These are phyloP conservation scores for Ministeria vibrans DNA, from an alignment of 78 protist species.

Conservation along the genomic window DNA sequence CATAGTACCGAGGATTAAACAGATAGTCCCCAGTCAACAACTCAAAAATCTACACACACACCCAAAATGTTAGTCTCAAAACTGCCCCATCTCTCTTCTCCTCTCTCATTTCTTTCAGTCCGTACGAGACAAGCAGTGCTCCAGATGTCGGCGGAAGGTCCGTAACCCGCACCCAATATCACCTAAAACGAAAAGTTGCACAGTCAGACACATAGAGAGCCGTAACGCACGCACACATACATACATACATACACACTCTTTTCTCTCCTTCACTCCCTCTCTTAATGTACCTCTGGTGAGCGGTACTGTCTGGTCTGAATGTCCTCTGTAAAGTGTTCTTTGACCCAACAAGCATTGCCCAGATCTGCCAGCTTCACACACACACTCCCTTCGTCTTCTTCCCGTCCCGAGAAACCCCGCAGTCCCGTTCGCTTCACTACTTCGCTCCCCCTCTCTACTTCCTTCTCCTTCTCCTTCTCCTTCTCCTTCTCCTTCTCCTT, in stretches of 20 bases:
- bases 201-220: no score
- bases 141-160: conserved; percentile 76
- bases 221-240: no score
- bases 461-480: background rate
- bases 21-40: conserved; percentile 91
- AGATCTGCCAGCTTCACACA: conserved; percentile 74
- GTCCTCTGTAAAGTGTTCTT: conserved; percentile 78
- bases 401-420: background rate
- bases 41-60: conserved; percentile 52
- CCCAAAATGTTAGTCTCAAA: background rate
- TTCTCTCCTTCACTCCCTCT: no score
- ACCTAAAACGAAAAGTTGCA: no score
- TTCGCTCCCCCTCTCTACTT: background rate
- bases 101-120: background rate
- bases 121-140: conserved; percentile 37
- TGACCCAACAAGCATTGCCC: conserved; percentile 96
- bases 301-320: conserved; percentile 97
- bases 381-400: background rate
- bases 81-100: conserved; percentile 37
- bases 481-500: conserved; percentile 11
- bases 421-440: background rate
- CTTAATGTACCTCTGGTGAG: conserved; percentile 91
- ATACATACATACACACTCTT: no score
- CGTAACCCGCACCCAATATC: conserved; percentile 66
- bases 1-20: conserved; percentile 79